Evolutionary conservation across 2,329 filamentous ascomycete genomes (phyloP).

Genomic region (Botryotinia globosa): DNA sequence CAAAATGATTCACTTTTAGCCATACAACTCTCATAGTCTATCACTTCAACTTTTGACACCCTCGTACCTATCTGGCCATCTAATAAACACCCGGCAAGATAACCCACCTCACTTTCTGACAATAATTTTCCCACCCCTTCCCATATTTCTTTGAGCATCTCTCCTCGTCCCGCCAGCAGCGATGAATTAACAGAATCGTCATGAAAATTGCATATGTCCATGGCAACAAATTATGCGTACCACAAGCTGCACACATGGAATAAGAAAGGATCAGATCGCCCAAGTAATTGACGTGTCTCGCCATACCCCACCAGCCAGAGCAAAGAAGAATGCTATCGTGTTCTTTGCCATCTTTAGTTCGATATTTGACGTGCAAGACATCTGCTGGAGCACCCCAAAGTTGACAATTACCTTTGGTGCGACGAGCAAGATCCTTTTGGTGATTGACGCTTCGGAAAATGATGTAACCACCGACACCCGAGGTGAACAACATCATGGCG

Average conservation of each 20-base stretch:
- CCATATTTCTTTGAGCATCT: slow-evolving; percentile 48
- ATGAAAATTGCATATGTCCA: slow-evolving; percentile 49
- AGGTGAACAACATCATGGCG: slow-evolving; percentile 34
- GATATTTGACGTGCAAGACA: slow-evolving; percentile 42
- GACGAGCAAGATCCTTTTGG: slow-evolving; percentile 45
- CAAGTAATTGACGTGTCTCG: slow-evolving; percentile 44
- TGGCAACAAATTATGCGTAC: slow-evolving; percentile 41
- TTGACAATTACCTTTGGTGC: slow-evolving; percentile 41
- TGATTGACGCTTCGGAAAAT: slow-evolving; percentile 47
- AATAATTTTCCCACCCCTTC: slow-evolving; percentile 45
- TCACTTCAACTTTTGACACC: background rate
- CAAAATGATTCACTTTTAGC: background rate
- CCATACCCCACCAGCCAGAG: slow-evolving; percentile 44
- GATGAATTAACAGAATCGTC: slow-evolving; percentile 45
- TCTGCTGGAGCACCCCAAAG: slow-evolving; percentile 46
- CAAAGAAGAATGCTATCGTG: slow-evolving; percentile 43
- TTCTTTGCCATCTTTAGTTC: slow-evolving; percentile 43
- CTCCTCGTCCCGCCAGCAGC: slow-evolving; percentile 47
- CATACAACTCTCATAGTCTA: too few relatives aligned
- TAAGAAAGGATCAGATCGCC: slow-evolving; percentile 44
- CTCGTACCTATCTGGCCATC: background rate
- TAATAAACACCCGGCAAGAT: slow-evolving; percentile 45
- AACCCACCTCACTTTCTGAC: slow-evolving; percentile 43
- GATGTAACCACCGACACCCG: slow-evolving; percentile 43
- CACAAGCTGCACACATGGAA: slow-evolving; percentile 44